A percentile compares a stretch with the other conserved stretches of the same genome.
Conservation (phyloP, 805 yeast genomes). For the Yarrowia sp. region DNA sequence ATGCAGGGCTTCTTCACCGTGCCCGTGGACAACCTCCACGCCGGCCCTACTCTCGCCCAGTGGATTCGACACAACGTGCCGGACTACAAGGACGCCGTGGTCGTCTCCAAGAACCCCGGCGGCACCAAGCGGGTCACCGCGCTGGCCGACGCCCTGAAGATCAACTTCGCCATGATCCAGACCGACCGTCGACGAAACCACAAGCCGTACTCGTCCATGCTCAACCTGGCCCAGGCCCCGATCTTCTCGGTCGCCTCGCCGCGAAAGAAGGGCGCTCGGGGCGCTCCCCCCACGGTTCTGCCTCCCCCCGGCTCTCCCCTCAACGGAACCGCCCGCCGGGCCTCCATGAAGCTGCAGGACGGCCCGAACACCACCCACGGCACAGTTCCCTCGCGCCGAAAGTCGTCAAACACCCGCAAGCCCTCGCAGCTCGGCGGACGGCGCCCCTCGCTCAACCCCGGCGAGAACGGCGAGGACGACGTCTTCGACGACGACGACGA, state of each 20-base stretch:
- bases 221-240: constrained; percentile 24
- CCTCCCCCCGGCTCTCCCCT: constrained; percentile 19
- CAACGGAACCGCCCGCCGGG: constrained; percentile 15
- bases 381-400: constrained; percentile 21
- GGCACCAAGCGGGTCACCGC: constrained; percentile 98
- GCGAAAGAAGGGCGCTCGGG: constrained; percentile 22
- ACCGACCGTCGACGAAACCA: constrained; percentile 73
- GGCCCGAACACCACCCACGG: constrained; percentile 26
- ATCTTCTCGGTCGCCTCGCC: constrained; percentile 23
- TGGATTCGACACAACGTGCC: constrained; percentile 92
- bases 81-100: constrained; percentile 77
- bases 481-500: constrained; percentile 31
- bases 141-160: constrained; percentile 91
- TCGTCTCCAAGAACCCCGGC: constrained; percentile 98
- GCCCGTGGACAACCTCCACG: constrained; percentile 95
- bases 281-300: constrained; percentile 15
- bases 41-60: constrained; percentile 92
- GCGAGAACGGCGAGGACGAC: constrained; percentile 10
- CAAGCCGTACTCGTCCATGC: constrained; percentile 24
- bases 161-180: constrained; percentile 98
- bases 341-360: constrained; percentile 25
- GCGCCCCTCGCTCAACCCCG: constrained; percentile 33
- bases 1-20: constrained; percentile 98
- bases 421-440: constrained; percentile 17
- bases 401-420: constrained; percentile 24